Conservation (phyloP, 345 rosid genomes). For the Syzygium jambos region DNA sequence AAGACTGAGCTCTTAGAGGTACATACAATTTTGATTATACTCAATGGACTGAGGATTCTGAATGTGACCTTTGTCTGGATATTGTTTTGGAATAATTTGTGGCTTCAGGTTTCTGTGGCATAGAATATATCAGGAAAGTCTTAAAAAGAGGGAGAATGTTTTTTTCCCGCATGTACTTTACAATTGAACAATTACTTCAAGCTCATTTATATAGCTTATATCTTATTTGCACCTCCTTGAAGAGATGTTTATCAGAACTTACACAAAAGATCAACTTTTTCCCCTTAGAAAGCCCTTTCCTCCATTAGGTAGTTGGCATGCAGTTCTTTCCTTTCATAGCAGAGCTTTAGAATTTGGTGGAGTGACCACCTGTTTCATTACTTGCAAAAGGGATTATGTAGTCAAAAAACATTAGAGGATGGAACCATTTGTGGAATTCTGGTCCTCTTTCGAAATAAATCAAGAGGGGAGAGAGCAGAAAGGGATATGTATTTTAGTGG, state of each 20-base stretch:
- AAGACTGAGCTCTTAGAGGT: conserved; percentile 8
- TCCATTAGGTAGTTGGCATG: neutral
- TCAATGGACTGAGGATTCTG: neutral
- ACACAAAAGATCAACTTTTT: neutral
- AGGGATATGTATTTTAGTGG: neutral
- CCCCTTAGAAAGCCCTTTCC: neutral
- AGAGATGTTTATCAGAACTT: neutral
- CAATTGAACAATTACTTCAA: neutral
- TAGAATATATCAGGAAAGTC: neutral
- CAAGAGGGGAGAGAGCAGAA: neutral
- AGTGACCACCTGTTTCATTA: neutral
- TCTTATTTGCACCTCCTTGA: neutral
- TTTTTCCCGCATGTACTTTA: neutral
- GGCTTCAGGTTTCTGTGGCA: neutral
- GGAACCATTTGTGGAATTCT: neutral
- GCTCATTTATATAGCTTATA: neutral
- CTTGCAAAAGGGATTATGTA: neutral
- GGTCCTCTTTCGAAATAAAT: neutral
- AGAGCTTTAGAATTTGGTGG: neutral
- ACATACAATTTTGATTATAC: neutral
- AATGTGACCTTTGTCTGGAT: neutral
- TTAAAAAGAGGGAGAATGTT: neutral
- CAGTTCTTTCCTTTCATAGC: neutral
- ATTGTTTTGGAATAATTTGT: neutral
- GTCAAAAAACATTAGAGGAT: neutral